A percentile compares a stretch with the other conserved stretches of the same genome.
Conservation (phyloP, 2,329 filamentous ascomycete genomes). For the Thielaviopsis populi region DNA sequence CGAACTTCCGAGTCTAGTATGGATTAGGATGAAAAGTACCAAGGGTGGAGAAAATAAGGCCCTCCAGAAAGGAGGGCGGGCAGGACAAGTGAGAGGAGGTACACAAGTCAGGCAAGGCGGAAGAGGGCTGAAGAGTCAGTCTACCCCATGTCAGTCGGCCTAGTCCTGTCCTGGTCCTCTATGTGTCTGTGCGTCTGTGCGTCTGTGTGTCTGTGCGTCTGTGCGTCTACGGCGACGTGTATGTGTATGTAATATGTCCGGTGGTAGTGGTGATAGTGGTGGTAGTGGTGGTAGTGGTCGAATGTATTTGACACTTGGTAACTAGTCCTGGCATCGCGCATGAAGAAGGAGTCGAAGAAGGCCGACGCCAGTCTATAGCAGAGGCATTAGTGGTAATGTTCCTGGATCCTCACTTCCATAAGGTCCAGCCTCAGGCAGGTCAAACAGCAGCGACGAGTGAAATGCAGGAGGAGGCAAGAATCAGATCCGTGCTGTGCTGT, state of each 20-base stretch:
- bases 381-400: neutral
- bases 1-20: conserved; percentile 5
- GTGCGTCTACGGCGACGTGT: no score
- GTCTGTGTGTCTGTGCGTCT: neutral
- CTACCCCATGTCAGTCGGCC: neutral
- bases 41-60: neutral
- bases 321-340: neutral
- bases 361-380: neutral
- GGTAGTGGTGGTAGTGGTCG: no score
- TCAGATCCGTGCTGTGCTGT: no score
- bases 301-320: no score
- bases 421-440: neutral
- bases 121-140: neutral
- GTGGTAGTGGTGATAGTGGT: no score
- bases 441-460: neutral
- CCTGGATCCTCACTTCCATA: neutral
- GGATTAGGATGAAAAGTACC: neutral
- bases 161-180: neutral
- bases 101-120: neutral
- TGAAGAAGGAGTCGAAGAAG: neutral
- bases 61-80: neutral
- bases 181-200: neutral
- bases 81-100: neutral
- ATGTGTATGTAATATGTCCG: no score
- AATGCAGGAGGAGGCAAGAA: neutral